Conservation (phyloP, 108 stramenopile species). For the Ochromonas danica region DNA sequence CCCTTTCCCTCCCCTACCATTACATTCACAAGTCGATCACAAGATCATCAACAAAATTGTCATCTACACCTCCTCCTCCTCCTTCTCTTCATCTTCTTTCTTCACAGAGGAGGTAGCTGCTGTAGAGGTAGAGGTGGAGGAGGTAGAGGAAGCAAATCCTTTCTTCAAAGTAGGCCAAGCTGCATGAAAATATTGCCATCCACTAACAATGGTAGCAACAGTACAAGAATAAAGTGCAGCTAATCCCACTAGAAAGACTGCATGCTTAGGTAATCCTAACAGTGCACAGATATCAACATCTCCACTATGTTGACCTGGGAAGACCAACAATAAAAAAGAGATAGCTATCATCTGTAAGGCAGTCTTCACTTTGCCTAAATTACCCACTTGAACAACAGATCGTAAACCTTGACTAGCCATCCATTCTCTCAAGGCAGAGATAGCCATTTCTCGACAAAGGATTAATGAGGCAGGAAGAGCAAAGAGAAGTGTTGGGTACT, state of each 20-base stretch:
- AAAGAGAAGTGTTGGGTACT: constrained; percentile 66
- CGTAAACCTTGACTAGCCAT: constrained; percentile 78
- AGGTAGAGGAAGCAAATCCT: background rate
- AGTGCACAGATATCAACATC: constrained; percentile 10
- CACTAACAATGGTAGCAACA: background rate
- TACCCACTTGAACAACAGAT: constrained; percentile 77
- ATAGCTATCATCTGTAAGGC: constrained; percentile 9
- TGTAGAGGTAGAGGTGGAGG: constrained; percentile 1
- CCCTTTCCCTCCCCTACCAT: constrained; percentile 13
- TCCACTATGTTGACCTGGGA: background rate
- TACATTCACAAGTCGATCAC: constrained; percentile 15
- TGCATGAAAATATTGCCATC: background rate
- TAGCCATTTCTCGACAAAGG: constrained; percentile 78
- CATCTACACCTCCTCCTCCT: constrained; percentile 13
- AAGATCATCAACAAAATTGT: constrained; percentile 17
- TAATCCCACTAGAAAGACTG: background rate
- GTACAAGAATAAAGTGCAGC: background rate
- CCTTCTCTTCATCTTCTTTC: constrained; percentile 15
- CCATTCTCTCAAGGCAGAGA: constrained; percentile 89
- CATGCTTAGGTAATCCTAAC: background rate
- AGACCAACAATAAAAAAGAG: background rate
- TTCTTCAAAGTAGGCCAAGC: constrained; percentile 19
- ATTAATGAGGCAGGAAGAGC: constrained; percentile 76
- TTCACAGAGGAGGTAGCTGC: constrained; percentile 13
- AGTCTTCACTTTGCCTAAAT: constrained; percentile 61